A percentile compares a stretch with the other conserved stretches of the same genome.
Conservation (phyloP, 805 yeast genomes). For the Saccharomycopsis fodiens region DNA sequence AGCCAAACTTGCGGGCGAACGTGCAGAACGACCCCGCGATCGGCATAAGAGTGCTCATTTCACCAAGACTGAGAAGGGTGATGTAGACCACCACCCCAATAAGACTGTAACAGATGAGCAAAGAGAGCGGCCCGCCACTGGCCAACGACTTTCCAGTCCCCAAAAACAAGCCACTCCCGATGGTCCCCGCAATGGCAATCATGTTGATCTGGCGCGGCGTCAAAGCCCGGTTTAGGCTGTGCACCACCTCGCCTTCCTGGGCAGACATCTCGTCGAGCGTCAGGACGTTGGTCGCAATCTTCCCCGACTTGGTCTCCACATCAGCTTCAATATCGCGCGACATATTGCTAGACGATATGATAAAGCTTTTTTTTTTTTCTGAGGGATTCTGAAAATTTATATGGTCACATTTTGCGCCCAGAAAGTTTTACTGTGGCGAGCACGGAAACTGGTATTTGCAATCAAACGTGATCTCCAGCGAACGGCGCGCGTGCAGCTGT, state of each 20-base stretch:
- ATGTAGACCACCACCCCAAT: slow-evolving; percentile 45
- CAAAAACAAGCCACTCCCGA: slow-evolving; percentile 49
- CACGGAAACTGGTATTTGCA: background rate
- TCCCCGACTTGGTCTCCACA: no score
- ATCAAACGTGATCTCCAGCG: background rate
- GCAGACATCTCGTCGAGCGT: no score
- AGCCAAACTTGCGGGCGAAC: slow-evolving; percentile 55
- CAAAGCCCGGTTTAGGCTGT: slow-evolving; percentile 15
- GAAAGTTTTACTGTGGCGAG: no score
- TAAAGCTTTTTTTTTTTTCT: no score
- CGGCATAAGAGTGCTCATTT: slow-evolving; percentile 75
- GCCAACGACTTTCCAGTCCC: slow-evolving; percentile 45
- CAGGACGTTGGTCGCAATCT: no score
- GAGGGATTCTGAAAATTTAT: no score
- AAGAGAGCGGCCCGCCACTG: slow-evolving; percentile 45
- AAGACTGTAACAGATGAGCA: slow-evolving; percentile 41
- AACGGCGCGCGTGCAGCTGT: no score
- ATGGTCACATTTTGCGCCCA: no score
- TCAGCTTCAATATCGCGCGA: no score
- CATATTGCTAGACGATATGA: no score
- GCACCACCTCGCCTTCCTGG: slow-evolving; percentile 4
- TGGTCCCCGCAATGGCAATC: slow-evolving; percentile 58
- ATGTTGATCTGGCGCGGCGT: slow-evolving; percentile 42
- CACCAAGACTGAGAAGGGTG: slow-evolving; percentile 61
- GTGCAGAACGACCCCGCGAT: slow-evolving; percentile 58